Evolutionary conservation across 208 protist genomes (phyloP).

Genomic region (Crithidia sp.): DNA sequence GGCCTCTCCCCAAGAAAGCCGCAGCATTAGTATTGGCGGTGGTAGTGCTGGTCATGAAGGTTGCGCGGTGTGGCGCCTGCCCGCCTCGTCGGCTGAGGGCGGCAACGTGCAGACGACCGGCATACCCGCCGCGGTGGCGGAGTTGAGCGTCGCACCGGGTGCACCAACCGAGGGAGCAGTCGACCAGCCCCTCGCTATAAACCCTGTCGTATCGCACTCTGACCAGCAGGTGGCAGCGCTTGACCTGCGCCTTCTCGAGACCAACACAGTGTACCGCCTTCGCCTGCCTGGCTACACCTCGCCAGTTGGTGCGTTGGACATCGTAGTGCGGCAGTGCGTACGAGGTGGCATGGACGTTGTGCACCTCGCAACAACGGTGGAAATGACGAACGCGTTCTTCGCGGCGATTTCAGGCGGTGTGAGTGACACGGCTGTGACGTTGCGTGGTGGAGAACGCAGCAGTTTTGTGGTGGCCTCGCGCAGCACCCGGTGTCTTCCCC

Average conservation of each 20-base stretch:
- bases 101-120: neutral
- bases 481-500: conserved; percentile 14
- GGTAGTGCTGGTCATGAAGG: neutral
- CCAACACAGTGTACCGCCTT: conserved; percentile 10
- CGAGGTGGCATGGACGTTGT: neutral
- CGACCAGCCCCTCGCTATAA: neutral
- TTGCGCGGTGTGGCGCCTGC: neutral
- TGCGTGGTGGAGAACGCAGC: neutral
- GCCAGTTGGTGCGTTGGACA: conserved; percentile 22
- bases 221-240: neutral
- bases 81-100: neutral
- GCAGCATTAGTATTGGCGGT: neutral
- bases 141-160: neutral
- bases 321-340: conserved; percentile 19
- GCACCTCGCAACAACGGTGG: conserved; percentile 24
- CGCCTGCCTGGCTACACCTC: conserved; percentile 21
- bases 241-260: neutral
- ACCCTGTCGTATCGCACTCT: neutral
- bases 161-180: too few species aligned
- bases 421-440: neutral
- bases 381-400: conserved; percentile 34
- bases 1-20: neutral
- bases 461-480: conserved; percentile 16
- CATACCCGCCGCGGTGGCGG: conserved; percentile 1
- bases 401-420: neutral